These are phyloP conservation scores for Proliferodiscus dingleyae DNA, from an alignment of 2,329 filamentous ascomycete species.

Conservation along the genomic window DNA sequence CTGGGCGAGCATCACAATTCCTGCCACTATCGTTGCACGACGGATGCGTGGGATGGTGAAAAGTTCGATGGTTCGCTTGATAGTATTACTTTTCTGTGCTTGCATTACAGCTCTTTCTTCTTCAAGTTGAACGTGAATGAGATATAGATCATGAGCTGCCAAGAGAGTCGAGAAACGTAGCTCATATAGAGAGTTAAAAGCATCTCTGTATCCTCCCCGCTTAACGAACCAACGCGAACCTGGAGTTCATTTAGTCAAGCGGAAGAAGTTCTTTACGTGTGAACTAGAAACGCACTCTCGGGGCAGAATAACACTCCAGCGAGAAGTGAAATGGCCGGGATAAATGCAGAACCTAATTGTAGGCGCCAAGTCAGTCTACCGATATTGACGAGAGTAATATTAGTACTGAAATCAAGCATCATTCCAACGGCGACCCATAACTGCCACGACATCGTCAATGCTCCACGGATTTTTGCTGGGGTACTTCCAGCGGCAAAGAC, in stretches of 20 bases:
- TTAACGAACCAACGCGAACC: constrained; percentile 63
- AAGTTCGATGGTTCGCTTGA: constrained; percentile 55
- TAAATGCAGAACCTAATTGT: constrained; percentile 59
- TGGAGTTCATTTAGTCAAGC: too few species aligned
- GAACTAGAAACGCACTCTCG: too few species aligned
- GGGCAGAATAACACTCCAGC: constrained; percentile 60
- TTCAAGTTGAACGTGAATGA: constrained; percentile 58
- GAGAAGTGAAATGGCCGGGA: constrained; percentile 55
- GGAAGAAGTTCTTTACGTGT: too few species aligned
- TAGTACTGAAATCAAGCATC: constrained; percentile 57
- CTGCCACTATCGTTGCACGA: constrained; percentile 55
- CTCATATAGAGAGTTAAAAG: constrained; percentile 49
- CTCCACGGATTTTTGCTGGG: constrained; percentile 48
- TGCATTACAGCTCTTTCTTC: constrained; percentile 41
- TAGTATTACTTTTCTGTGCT: constrained; percentile 19
- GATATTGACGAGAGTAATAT: constrained; percentile 56
- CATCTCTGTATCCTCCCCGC: constrained; percentile 56
- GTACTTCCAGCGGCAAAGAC: constrained; percentile 60
- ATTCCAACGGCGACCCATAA: constrained; percentile 62
- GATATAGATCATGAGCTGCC: constrained; percentile 57
- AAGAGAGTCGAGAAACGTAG: constrained; percentile 53
- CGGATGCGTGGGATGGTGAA: constrained; percentile 64
- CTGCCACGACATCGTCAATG: constrained; percentile 74
- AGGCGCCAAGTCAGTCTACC: constrained; percentile 57
- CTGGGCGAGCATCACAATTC: constrained; percentile 69